These are phyloP conservation scores for Didymella exigua DNA, from an alignment of 2,329 filamentous ascomycete genomes.

Conservation along the genomic window DNA sequence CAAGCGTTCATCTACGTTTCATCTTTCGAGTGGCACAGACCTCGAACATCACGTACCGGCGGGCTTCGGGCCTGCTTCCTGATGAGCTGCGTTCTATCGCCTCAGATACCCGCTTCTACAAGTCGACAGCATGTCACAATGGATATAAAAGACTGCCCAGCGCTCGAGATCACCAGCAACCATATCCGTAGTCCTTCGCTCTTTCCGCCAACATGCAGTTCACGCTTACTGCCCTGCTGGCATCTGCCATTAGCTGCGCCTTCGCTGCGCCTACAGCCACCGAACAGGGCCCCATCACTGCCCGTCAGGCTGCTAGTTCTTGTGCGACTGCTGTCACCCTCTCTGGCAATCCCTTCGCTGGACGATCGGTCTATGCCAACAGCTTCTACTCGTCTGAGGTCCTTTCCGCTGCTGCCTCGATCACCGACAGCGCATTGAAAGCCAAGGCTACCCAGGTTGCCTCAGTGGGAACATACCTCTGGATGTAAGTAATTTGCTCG, in stretches of 20 bases:
- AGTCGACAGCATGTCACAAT: constrained; percentile 4
- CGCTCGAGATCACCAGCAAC: constrained; percentile 24
- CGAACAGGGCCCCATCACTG: constrained; percentile 43
- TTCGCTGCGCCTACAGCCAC: constrained; percentile 42
- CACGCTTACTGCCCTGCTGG: constrained; percentile 41
- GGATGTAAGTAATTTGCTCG: constrained; percentile 53
- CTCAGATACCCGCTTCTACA: background rate
- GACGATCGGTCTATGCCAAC: constrained; percentile 58
- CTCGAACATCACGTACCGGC: constrained; percentile 33
- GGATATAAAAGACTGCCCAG: constrained; percentile 40
- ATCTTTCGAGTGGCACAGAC: constrained; percentile 39
- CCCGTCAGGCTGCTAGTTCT: constrained; percentile 36
- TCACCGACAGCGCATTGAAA: constrained; percentile 55
- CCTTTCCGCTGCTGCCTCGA: constrained; percentile 64
- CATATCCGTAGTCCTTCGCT: constrained; percentile 27
- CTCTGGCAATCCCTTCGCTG: constrained; percentile 60
- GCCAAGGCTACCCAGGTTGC: constrained; percentile 57
- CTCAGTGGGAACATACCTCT: constrained; percentile 59
- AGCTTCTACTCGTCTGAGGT: constrained; percentile 61
- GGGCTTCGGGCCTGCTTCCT: constrained; percentile 47
- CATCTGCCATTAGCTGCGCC: constrained; percentile 43
- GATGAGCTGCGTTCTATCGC: constrained; percentile 24
- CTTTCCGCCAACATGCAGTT: constrained; percentile 44
- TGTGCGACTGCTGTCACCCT: constrained; percentile 47
- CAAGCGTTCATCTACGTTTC: constrained; percentile 41